These are phyloP conservation scores for Chlamydomonas schloesseri DNA, from an alignment of 139 green algal species.

Conservation along the genomic window DNA sequence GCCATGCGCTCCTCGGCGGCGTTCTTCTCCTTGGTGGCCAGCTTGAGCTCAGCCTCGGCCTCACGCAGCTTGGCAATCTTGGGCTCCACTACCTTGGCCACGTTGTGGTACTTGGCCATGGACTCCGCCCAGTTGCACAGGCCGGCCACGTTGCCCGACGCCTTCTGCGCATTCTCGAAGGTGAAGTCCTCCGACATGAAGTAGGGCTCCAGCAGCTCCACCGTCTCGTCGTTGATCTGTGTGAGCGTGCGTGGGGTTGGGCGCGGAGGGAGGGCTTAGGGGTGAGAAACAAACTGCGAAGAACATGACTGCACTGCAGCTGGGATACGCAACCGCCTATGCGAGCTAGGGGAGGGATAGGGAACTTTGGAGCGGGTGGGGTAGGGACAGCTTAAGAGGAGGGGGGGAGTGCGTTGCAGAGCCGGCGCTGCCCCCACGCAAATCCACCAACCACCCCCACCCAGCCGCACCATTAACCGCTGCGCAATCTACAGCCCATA, in stretches of 20 bases:
- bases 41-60: slow-evolving; percentile 89
- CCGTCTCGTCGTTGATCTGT: slow-evolving; percentile 94
- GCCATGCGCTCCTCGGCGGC: slow-evolving; percentile 91
- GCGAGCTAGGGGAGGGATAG: too few relatives aligned
- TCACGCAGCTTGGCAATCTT: slow-evolving; percentile 92
- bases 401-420: too few relatives aligned
- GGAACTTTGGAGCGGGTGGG: not conserved
- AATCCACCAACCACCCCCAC: too few relatives aligned
- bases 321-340: too few relatives aligned
- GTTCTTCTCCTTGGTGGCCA: slow-evolving; percentile 90
- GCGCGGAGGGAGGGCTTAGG: too few relatives aligned
- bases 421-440: too few relatives aligned
- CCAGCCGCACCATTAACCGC: not conserved
- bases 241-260: slow-evolving; percentile 60
- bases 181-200: slow-evolving; percentile 93
- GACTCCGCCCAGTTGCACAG: slow-evolving; percentile 94
- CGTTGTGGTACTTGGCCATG: slow-evolving; percentile 96
- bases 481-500: too few relatives aligned
- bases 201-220: slow-evolving; percentile 94
- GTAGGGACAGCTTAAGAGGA: too few relatives aligned
- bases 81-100: slow-evolving; percentile 93
- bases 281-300: too few relatives aligned
- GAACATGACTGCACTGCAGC: too few relatives aligned
- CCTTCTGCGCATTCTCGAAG: slow-evolving; percentile 92
- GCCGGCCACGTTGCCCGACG: slow-evolving; percentile 86